Percentiles rank a stretch among this genome's conserved stretches.
Conservation (phyloP, 805 yeast genomes). For the Blastobotrys americana region DNA sequence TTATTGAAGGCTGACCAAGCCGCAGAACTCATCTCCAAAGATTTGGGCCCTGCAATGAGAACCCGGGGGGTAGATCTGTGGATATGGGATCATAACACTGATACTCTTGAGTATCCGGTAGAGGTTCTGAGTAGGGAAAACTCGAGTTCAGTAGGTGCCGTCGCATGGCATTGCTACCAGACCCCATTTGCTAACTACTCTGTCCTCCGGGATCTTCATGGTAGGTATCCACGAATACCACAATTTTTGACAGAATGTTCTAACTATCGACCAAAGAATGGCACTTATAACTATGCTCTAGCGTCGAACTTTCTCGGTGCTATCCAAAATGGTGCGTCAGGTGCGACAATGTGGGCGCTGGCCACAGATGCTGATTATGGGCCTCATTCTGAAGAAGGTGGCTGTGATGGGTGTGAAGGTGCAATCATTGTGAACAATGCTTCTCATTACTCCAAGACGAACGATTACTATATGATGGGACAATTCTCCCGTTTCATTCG, state of each 20-base stretch:
- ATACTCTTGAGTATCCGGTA: not conserved
- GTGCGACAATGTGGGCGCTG: constrained; percentile 3
- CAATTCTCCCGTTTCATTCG: constrained; percentile 9
- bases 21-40: not conserved
- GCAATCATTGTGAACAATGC: not conserved
- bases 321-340: constrained; percentile 1
- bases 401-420: constrained; percentile 1
- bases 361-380: constrained; percentile 2
- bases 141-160: not conserved
- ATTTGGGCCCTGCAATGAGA: not conserved
- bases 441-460: not conserved
- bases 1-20: not conserved
- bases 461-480: constrained; percentile 4
- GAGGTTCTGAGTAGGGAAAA: not conserved
- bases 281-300: not conserved
- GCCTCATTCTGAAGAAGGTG: constrained; percentile 2
- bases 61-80: not conserved
- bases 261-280: not conserved
- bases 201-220: not conserved
- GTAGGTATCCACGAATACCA: not conserved
- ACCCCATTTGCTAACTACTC: constrained; percentile 1
- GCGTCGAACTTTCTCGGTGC: not conserved
- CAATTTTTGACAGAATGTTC: constrained; percentile 4
- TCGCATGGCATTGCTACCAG: constrained; percentile 3
- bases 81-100: constrained; percentile 1